phyloP scores from a whole-genome alignment of 2,329 filamentous ascomycete genomes.

The Zasmidium cellare region DNA sequence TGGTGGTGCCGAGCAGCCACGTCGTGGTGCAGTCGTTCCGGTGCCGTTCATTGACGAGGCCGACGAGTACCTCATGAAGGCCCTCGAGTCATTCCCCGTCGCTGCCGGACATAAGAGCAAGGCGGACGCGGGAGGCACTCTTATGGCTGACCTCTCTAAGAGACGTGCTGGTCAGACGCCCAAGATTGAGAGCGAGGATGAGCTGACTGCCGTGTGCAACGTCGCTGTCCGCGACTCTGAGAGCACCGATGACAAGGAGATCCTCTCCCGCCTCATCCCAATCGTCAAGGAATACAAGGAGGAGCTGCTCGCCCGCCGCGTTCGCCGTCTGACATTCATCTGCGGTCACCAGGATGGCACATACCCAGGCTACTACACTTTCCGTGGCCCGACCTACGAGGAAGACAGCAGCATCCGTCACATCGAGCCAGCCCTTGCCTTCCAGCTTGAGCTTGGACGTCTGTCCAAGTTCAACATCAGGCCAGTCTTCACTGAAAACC shows the following conservation, averaged over 20 bases:
- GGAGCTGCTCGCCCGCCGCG: constrained; percentile 75
- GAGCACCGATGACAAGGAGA: constrained; percentile 76
- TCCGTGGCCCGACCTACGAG: constrained; percentile 84
- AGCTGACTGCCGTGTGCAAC: constrained; percentile 89
- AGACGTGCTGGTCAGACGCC: constrained; percentile 59
- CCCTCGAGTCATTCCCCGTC: constrained; percentile 77
- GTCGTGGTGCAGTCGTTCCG: constrained; percentile 93
- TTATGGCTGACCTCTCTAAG: constrained; percentile 71
- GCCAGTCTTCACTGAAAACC: constrained; percentile 97
- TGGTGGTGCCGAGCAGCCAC: constrained; percentile 66
- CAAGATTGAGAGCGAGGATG: constrained; percentile 64
- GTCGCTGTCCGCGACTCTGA: constrained; percentile 89
- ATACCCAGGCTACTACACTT: constrained; percentile 97
- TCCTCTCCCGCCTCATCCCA: constrained; percentile 70
- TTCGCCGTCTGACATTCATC: constrained; percentile 93
- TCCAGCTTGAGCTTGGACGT: constrained; percentile 95
- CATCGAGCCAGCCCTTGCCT: constrained; percentile 92
- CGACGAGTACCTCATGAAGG: constrained; percentile 81
- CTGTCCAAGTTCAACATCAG: constrained; percentile 97
- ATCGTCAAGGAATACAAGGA: constrained; percentile 80
- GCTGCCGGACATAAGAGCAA: constrained; percentile 43
- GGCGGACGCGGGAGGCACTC: constrained; percentile 48
- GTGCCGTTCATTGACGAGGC: constrained; percentile 92
- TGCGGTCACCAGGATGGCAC: constrained; percentile 92
- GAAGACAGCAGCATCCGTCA: constrained; percentile 97